A percentile compares a stretch with the other conserved stretches of the same genome.
These are phyloP conservation scores for Escovopsis sp. DNA, from an alignment of 2,329 filamentous ascomycete genomes.

Conservation along the genomic window DNA sequence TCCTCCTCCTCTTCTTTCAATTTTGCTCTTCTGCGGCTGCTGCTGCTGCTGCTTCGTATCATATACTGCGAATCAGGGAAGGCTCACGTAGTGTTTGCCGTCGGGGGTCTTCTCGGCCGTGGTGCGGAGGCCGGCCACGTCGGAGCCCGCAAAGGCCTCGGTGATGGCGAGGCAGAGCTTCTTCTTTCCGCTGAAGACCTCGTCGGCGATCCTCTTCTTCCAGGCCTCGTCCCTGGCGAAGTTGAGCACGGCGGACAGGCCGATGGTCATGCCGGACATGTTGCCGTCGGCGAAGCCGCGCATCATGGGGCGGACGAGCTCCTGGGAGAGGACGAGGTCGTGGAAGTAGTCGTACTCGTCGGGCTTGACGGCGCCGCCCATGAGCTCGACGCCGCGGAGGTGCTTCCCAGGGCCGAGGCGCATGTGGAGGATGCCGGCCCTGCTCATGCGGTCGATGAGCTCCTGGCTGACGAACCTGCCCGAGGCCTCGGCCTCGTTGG, in stretches of 20 bases:
- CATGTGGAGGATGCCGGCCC: conserved; percentile 63
- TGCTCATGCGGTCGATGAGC: conserved; percentile 67
- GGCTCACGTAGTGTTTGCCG: conserved; percentile 53
- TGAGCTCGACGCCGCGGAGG: conserved; percentile 47
- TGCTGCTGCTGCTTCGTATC: too few species aligned
- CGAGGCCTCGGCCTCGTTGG: conserved; percentile 58
- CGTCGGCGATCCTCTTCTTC: conserved; percentile 51
- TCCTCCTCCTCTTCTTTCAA: too few species aligned
- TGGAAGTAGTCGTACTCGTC: conserved; percentile 83
- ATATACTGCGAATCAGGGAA: too few species aligned
- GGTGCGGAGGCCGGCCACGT: conserved; percentile 66
- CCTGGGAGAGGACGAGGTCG: conserved; percentile 62
- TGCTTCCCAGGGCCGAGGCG: conserved; percentile 72
- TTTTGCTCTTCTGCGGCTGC: too few species aligned
- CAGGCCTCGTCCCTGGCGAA: conserved; percentile 55
- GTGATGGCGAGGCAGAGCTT: conserved; percentile 82
- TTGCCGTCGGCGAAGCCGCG: conserved; percentile 78
- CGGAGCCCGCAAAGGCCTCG: conserved; percentile 69
- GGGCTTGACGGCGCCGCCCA: conserved; percentile 55
- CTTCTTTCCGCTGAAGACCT: conserved; percentile 68
- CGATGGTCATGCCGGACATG: conserved; percentile 76
- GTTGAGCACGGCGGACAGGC: conserved; percentile 64
- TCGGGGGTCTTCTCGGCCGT: conserved; percentile 64
- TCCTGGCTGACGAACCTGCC: conserved; percentile 57
- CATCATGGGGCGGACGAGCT: conserved; percentile 54